phyloP scores from a whole-genome alignment of 768 basidiomycete genomes.

The Auricularia heimuer region DNA sequence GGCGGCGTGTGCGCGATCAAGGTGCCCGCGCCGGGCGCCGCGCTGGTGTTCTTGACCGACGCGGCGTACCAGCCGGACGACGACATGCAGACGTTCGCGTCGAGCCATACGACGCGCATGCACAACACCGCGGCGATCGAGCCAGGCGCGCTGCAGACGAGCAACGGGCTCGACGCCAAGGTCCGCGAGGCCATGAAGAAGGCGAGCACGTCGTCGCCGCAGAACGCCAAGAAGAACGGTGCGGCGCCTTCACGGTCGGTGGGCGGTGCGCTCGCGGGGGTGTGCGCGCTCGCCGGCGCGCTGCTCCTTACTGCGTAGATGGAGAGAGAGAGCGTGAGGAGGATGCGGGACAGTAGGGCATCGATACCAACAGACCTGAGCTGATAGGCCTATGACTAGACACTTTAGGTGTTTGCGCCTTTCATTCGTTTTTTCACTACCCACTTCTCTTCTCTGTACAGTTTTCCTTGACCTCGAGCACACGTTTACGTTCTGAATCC shows the following conservation, averaged over 20 bases:
- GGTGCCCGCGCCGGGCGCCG: constrained; percentile 63
- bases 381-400: too few species aligned
- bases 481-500: too few species aligned
- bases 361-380: too few species aligned
- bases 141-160: not conserved
- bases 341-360: too few species aligned
- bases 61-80: not conserved
- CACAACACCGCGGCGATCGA: not conserved
- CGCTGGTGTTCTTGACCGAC: constrained; percentile 56
- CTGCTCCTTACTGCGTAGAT: not conserved
- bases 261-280: not conserved
- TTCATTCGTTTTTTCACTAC: too few species aligned
- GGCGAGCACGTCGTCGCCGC: not conserved
- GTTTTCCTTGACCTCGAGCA: too few species aligned
- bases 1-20: constrained; percentile 47
- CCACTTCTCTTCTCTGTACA: too few species aligned
- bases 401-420: too few species aligned
- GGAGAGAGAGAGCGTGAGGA: too few species aligned
- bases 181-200: not conserved
- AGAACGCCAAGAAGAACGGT: not conserved
- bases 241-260: not conserved
- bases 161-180: not conserved
- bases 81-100: not conserved
- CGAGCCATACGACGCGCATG: not conserved
- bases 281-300: not conserved